phyloP scores from a whole-genome alignment of 345 rosid species.

The Bretschneidera sinensis region DNA sequence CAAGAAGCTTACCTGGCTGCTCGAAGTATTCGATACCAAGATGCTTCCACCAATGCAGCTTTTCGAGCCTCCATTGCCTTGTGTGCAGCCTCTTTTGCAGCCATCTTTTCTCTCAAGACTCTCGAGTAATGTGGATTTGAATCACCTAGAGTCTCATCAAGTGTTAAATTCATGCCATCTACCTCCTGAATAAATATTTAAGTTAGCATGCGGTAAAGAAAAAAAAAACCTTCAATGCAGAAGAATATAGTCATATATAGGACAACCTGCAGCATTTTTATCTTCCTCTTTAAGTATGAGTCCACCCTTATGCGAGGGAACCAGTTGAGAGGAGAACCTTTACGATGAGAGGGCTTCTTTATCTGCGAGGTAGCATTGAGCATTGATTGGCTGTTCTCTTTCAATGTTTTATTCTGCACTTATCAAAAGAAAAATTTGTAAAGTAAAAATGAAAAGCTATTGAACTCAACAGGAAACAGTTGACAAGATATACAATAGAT shows the following conservation, averaged over 20 bases:
- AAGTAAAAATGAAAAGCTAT: background rate
- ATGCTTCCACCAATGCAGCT: conserved; percentile 89
- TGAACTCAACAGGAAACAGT: background rate
- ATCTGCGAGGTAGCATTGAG: conserved; percentile 53
- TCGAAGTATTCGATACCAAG: conserved; percentile 85
- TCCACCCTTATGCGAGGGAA: conserved; percentile 77
- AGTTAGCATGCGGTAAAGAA: background rate
- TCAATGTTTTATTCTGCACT: conserved; percentile 58
- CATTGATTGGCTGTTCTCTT: conserved; percentile 43
- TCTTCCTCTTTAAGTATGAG: conserved; percentile 78
- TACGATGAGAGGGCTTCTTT: conserved; percentile 79
- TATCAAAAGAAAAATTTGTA: conserved; percentile 11
- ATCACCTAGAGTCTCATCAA: conserved; percentile 82
- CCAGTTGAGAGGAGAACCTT: conserved; percentile 77
- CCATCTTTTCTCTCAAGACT: conserved; percentile 87
- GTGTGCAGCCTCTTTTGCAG: conserved; percentile 81
- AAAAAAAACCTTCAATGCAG: background rate
- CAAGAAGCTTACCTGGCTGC: conserved; percentile 70
- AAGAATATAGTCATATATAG: conserved; percentile 5
- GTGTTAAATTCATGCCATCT: conserved; percentile 85
- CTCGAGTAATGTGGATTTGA: conserved; percentile 89
- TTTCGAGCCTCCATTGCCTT: conserved; percentile 84
- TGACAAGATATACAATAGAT: too few relatives aligned
- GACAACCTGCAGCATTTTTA: conserved; percentile 81
- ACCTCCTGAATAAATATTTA: conserved; percentile 52